Evolutionary conservation across 2,329 filamentous ascomycete species (phyloP), one percentile per base, ranked within the genome.

Genomic region (Alternaria incomplexa): DNA sequence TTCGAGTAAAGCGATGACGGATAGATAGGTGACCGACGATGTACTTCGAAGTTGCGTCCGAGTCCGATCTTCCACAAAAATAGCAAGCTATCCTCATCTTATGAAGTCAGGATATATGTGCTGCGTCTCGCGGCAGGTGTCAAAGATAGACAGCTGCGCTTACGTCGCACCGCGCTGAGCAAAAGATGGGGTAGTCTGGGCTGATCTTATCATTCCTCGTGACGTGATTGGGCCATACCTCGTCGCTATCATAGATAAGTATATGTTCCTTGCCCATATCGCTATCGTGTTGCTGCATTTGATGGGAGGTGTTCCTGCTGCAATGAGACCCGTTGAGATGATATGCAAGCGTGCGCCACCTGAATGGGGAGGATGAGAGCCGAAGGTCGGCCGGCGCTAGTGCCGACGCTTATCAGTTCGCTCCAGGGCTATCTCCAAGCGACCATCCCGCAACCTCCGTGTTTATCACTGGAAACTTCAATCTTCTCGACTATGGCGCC

Each of bases 341-440:
- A 17, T 45, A n/a, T 36, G 5, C 36, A 40, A 40, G 28, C 25
- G 28, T 5, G 6, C 15, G 43, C 28, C 25, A 25, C 40, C 13
- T 10, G 30, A 5, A 36, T 11, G 5, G 51, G 50, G 51, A n/a
- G 13, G 2, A n/a, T 36, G 30, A 3, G 26, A 15, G 23, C 54
- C 13, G 54, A 56, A 47, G 22, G 22, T 56, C 54, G 54, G 54
- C 54, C 54, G 54, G 28, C 54, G 54, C 44, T 56, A 26, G 26
- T 50, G 23, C 25, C 47, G 36, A 6, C 36, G 36, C 36, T 40
- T 40, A 40, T 40, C 36, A 40, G 36, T 40, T 17, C 36, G 15
- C 15, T 40, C 36, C 15, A 40, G 36, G 36, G n/a, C 9, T 40
- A 17, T 40, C 36, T 40, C 36, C 36, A 17, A 5, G 15, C 36